Evolutionary conservation across 208 protist genomes (phyloP), one percentile per base, ranked within the genome.

Genomic region (Crithidia brevicula): DNA sequence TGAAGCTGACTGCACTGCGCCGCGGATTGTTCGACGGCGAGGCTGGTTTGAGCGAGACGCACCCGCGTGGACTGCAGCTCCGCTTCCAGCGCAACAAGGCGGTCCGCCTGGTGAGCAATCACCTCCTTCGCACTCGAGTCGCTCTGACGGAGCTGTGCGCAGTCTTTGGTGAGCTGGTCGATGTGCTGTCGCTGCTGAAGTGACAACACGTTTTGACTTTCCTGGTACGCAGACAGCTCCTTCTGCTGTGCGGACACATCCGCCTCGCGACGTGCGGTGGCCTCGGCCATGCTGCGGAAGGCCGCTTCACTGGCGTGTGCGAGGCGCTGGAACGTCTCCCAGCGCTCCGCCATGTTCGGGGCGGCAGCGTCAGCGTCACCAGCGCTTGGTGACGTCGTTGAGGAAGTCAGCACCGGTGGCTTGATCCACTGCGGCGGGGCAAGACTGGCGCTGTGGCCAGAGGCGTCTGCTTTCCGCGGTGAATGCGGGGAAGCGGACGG

Each of bases 81-180:
- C 16, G 34, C 63, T 46, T 75, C 69, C 15, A 75, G 51, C 15
- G 46, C 69, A 16, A 64, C 60, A 30, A 75, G 27, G 45, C 69
- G 69, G 27, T 75, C 69, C n/a, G 49, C 69, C 56, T 75, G 69
- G 46, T 75, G 69, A 13, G 69, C 69, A 15, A 75, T 27, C 11
- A 75, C 69, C 25, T 75, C 69, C 53, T 64, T 68, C 53, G 59
- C 58, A 13, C 61, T 46, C 15, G 61, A 52, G 27, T 75, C 61
- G 38, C 60, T 69, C 42, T 75, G 69, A 47, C 69, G 69, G 0
- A 75, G 61, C 61, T 68, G 61, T 30, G 61, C 52, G 20, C 61
- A 68, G 45, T 75, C 69, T 36, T 53, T 60, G 18, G 45, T 75
- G 51, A 75, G 61, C 9, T 49, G 18, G 16, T 75, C 61, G 28